These are phyloP conservation scores for Phytopythium sindhum DNA, from an alignment of 352 stramenopile genomes.

Conservation along the genomic window DNA sequence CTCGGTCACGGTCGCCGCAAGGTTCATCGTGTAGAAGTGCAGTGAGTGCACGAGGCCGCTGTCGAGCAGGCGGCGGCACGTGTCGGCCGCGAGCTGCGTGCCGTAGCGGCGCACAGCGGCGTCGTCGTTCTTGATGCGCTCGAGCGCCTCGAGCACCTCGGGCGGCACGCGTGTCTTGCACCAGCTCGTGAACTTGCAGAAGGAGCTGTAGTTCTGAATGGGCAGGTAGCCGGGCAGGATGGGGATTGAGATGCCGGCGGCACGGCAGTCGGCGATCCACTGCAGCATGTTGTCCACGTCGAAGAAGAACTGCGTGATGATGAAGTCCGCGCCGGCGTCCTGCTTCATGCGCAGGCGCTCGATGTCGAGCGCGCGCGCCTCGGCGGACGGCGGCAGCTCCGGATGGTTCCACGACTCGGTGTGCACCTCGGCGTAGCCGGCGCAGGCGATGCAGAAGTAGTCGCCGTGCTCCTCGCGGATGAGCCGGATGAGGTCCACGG, in stretches of 20 bases:
- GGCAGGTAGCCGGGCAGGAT: slow-evolving; percentile 93
- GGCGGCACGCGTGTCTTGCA: slow-evolving; percentile 95
- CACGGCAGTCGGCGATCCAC: slow-evolving; percentile 94
- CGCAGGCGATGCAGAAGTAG: slow-evolving; percentile 96
- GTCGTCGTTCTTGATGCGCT: slow-evolving; percentile 93
- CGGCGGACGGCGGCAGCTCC: slow-evolving; percentile 72
- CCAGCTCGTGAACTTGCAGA: slow-evolving; percentile 98
- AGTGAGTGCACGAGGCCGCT: slow-evolving; percentile 63
- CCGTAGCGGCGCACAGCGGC: slow-evolving; percentile 92
- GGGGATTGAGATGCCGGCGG: slow-evolving; percentile 92
- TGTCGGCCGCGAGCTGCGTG: slow-evolving; percentile 92
- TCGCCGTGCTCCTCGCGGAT: slow-evolving; percentile 95
- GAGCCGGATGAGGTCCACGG: slow-evolving; percentile 95
- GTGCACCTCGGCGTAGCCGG: slow-evolving; percentile 96
- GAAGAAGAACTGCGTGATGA: slow-evolving; percentile 99
- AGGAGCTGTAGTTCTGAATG: slow-evolving; percentile 94
- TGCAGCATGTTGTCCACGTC: slow-evolving; percentile 95
- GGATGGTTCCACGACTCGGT: slow-evolving; percentile 84
- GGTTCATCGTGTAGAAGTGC: slow-evolving; percentile 96
- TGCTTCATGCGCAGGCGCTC: slow-evolving; percentile 96
- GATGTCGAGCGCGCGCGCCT: slow-evolving; percentile 89
- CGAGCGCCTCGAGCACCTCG: slow-evolving; percentile 68
- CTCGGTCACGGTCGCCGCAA: slow-evolving; percentile 83
- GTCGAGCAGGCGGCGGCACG: slow-evolving; percentile 89
- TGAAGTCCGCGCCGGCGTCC: slow-evolving; percentile 97